Conservation (phyloP, 2,329 filamentous ascomycete genomes). For the Madurella fahalii region DNA sequence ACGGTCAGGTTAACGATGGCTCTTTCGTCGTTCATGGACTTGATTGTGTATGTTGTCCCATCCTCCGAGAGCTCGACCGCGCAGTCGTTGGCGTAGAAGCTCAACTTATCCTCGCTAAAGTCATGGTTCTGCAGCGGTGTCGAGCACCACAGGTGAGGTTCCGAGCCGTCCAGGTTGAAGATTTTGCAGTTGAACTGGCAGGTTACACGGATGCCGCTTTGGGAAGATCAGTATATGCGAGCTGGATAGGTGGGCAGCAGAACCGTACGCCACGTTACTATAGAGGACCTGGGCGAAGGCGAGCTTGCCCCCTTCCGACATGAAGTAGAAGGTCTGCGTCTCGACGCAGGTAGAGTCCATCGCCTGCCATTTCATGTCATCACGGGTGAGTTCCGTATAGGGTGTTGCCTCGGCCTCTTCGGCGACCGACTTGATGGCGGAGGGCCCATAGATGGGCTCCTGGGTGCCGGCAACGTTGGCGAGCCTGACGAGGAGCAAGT, state of each 20-base stretch:
- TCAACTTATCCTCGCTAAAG: conserved; percentile 78
- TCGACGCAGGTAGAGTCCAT: conserved; percentile 86
- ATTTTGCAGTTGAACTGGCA: conserved; percentile 94
- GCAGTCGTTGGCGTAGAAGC: conserved; percentile 82
- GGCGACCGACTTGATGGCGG: conserved; percentile 80
- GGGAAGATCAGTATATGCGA: conserved; percentile 17
- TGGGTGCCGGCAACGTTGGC: conserved; percentile 88
- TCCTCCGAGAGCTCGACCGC: conserved; percentile 83
- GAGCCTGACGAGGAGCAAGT: conserved; percentile 43
- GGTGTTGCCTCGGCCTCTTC: conserved; percentile 73
- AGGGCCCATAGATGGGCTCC: conserved; percentile 90
- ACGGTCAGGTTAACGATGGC: conserved; percentile 84
- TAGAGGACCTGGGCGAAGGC: conserved; percentile 90
- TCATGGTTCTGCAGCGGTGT: conserved; percentile 73
- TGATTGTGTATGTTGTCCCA: conserved; percentile 78
- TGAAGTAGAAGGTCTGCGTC: conserved; percentile 91
- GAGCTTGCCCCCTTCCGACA: conserved; percentile 70
- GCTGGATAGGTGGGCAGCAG: conserved; percentile 5
- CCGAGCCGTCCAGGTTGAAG: conserved; percentile 69
- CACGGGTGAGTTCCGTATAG: conserved; percentile 72
- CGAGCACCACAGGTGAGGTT: conserved; percentile 77
- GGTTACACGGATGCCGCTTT: conserved; percentile 82
- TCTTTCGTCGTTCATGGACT: conserved; percentile 77
- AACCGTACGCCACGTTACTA: conserved; percentile 85
- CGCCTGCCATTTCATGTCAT: conserved; percentile 77